These are phyloP conservation scores for Trichoderma gamsii DNA, from an alignment of 495 filamentous ascomycete genomes.

Conservation along the genomic window DNA sequence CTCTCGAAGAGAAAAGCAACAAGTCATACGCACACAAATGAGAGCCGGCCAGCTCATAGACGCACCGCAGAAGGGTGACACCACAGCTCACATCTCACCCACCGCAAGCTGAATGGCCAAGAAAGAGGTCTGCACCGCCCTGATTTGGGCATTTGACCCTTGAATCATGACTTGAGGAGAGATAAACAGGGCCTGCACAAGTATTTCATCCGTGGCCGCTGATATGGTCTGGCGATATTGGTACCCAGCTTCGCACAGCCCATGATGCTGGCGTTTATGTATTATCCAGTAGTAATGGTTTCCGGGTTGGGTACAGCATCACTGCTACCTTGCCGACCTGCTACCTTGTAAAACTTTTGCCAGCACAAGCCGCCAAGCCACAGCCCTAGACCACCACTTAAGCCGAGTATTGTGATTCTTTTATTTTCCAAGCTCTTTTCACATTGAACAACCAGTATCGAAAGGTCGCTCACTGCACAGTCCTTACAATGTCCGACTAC, in stretches of 20 bases:
- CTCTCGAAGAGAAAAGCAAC: background rate
- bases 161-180: background rate
- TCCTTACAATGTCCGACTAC: too few species aligned
- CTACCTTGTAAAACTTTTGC: background rate
- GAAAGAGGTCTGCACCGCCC: background rate
- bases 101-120: background rate
- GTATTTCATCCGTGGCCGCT: too few species aligned
- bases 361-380: background rate
- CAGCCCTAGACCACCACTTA: too few species aligned
- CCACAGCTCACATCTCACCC: background rate
- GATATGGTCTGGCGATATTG: background rate
- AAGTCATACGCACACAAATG: background rate
- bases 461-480: too few species aligned
- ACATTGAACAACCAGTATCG: too few species aligned
- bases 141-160: background rate
- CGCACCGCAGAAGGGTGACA: background rate
- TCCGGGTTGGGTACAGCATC: background rate
- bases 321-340: background rate
- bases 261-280: background rate
- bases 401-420: too few species aligned
- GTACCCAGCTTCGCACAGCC: background rate
- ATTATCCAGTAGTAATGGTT: background rate
- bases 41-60: background rate
- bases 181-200: background rate
- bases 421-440: too few species aligned